phyloP scores from a whole-genome alignment of 495 filamentous ascomycete species.

The Penicillium turbatum region DNA sequence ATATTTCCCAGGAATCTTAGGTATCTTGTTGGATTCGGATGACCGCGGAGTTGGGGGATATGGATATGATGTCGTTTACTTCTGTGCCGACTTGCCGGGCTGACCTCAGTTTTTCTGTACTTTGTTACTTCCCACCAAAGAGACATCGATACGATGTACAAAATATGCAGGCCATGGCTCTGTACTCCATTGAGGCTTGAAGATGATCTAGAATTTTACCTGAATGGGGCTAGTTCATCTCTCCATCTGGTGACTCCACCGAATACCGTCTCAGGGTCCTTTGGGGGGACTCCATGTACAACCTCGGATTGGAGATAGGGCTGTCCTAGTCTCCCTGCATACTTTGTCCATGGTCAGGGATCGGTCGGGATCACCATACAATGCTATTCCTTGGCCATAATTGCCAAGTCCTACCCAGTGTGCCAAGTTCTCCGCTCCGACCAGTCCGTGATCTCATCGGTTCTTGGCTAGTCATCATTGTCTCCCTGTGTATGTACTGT shows the following conservation, averaged over 20 bases:
- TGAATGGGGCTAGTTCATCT: slow-evolving; percentile 12
- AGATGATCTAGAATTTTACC: slow-evolving; percentile 26
- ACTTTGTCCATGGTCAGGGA: too few relatives aligned
- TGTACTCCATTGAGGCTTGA: background rate
- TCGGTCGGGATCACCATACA: too few relatives aligned
- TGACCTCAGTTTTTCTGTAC: background rate
- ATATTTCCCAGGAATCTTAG: too few relatives aligned
- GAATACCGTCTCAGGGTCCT: background rate
- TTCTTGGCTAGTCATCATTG: background rate
- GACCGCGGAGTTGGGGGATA: slow-evolving; percentile 11
- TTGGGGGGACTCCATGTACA: background rate
- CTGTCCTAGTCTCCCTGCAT: background rate
- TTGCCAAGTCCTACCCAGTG: slow-evolving; percentile 9
- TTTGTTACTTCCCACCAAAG: background rate
- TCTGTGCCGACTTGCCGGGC: slow-evolving; percentile 20
- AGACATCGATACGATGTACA: too few relatives aligned
- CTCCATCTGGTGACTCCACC: slow-evolving; percentile 1
- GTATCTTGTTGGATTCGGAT: slow-evolving; percentile 5
- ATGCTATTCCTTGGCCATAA: slow-evolving; percentile 1
- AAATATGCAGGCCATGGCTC: background rate
- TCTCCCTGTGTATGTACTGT: too few relatives aligned
- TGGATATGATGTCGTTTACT: background rate
- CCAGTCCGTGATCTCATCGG: background rate
- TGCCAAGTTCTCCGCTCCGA: slow-evolving; percentile 10
- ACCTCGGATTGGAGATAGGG: background rate